Evolutionary conservation across 1,284 basidiomycete genomes (phyloP).

Genomic region (Cryptococcus sp.): DNA sequence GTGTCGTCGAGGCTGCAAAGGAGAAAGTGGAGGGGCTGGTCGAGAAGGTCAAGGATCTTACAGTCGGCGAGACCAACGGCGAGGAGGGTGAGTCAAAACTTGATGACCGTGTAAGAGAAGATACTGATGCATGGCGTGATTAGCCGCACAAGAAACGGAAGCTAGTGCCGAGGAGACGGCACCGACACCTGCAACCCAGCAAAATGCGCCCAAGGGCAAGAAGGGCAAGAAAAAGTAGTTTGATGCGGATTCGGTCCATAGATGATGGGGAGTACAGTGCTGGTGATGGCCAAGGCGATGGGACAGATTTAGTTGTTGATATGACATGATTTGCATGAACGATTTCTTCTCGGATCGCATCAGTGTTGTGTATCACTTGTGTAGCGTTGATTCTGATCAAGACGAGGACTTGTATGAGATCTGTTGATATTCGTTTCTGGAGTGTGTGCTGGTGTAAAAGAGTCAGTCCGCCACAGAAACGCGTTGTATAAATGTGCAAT

Average conservation of each 20-base stretch:
- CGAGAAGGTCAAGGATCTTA: conserved; percentile 51
- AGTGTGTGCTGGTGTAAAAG: no score
- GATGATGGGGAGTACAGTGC: neutral
- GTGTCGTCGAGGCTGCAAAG: conserved; percentile 27
- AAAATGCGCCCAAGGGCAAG: conserved; percentile 22
- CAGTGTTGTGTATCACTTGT: no score
- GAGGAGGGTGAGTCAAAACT: conserved; percentile 15
- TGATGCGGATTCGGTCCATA: neutral
- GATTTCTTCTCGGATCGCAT: neutral
- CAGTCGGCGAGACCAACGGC: conserved; percentile 30
- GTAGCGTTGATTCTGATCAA: no score
- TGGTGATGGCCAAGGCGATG: neutral
- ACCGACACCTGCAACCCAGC: conserved; percentile 11
- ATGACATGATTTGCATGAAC: conserved; percentile 13
- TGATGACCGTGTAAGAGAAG: neutral
- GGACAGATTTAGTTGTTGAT: conserved; percentile 7
- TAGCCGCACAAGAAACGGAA: conserved; percentile 3
- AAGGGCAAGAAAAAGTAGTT: conserved; percentile 31
- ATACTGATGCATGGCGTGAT: neutral
- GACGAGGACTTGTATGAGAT: no score
- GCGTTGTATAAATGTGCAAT: no score
- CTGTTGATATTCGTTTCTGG: no score
- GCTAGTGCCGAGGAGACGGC: conserved; percentile 3
- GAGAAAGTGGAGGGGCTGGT: conserved; percentile 44
- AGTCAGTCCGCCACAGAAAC: no score